Percentiles rank a stretch among this genome's conserved stretches.
Evolutionary conservation across 2,329 filamentous ascomycete species (phyloP).

Genomic region (Fusarium chaquense): DNA sequence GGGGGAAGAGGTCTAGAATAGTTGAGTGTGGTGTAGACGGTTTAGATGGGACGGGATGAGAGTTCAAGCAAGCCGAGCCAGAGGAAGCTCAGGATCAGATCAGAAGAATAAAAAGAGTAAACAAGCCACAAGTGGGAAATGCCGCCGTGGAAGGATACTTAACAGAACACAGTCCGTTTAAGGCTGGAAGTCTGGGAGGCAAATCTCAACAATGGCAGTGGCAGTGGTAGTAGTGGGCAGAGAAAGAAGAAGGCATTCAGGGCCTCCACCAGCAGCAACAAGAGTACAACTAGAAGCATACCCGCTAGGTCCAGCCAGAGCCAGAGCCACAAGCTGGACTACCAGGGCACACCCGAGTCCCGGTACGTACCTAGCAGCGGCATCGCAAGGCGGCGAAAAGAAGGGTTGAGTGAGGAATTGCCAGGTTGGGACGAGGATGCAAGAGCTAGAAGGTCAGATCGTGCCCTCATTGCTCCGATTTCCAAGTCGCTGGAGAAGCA

Average conservation of each 20-base stretch:
- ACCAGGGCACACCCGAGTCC: conserved; percentile 39
- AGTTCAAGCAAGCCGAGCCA: conserved; percentile 7
- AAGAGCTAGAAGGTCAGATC: conserved; percentile 47
- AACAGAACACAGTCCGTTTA: conserved; percentile 8
- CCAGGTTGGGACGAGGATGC: conserved; percentile 35
- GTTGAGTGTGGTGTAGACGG: background rate
- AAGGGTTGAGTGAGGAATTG: conserved; percentile 27
- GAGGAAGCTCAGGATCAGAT: conserved; percentile 10
- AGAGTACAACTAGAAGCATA: conserved; percentile 27
- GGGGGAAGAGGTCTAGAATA: background rate
- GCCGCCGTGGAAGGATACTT: conserved; percentile 20
- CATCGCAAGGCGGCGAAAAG: conserved; percentile 33
- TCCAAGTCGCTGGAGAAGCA: conserved; percentile 43
- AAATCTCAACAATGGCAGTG: conserved; percentile 15
- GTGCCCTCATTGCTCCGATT: conserved; percentile 53
- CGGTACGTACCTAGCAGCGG: conserved; percentile 21
- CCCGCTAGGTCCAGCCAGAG: background rate
- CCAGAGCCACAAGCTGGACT: background rate
- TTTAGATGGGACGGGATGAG: background rate
- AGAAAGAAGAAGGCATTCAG: conserved; percentile 33
- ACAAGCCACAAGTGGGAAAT: conserved; percentile 23
- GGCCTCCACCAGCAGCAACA: conserved; percentile 26
- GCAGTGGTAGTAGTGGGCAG: conserved; percentile 1
- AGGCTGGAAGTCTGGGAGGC: conserved; percentile 25
- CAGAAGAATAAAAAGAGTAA: conserved; percentile 6